A percentile compares a stretch with the other conserved stretches of the same genome.
These are phyloP conservation scores for Neophaeococcomyces aloes DNA, from an alignment of 2,329 filamentous ascomycete species.

Conservation along the genomic window DNA sequence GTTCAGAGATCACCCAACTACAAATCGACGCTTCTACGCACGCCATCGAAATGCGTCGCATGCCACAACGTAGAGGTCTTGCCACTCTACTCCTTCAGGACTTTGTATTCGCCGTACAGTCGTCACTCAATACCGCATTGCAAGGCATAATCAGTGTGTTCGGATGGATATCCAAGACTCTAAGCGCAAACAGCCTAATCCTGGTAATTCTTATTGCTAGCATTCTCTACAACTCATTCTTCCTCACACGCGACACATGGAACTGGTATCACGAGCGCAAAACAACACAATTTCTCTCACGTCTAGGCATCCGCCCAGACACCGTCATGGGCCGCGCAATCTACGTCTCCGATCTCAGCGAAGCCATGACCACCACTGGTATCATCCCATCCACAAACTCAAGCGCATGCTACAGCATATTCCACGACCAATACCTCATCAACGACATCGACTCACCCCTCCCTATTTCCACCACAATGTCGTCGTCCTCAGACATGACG, in stretches of 20 bases:
- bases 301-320: constrained; percentile 70
- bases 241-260: constrained; percentile 61
- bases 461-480: constrained; percentile 18
- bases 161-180: constrained; percentile 55
- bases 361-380: constrained; percentile 41
- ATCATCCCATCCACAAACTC: constrained; percentile 10
- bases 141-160: constrained; percentile 62
- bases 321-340: constrained; percentile 73
- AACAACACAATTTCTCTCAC: constrained; percentile 68
- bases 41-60: constrained; percentile 42
- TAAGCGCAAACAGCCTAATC: constrained; percentile 64
- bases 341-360: constrained; percentile 70
- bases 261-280: constrained; percentile 79
- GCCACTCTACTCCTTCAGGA: constrained; percentile 63
- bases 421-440: constrained; percentile 32
- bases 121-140: constrained; percentile 62
- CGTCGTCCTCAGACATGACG: constrained; percentile 27
- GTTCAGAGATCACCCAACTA: constrained; percentile 32
- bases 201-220: constrained; percentile 60
- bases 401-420: constrained; percentile 35
- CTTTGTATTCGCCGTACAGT: constrained; percentile 61
- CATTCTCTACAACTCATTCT: constrained; percentile 59
- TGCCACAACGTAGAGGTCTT: constrained; percentile 41
- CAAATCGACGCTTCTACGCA: constrained; percentile 32
- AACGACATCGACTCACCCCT: constrained; percentile 25